These are phyloP conservation scores for Inonotus obliquus DNA, from an alignment of 1,284 basidiomycete genomes.

Conservation along the genomic window DNA sequence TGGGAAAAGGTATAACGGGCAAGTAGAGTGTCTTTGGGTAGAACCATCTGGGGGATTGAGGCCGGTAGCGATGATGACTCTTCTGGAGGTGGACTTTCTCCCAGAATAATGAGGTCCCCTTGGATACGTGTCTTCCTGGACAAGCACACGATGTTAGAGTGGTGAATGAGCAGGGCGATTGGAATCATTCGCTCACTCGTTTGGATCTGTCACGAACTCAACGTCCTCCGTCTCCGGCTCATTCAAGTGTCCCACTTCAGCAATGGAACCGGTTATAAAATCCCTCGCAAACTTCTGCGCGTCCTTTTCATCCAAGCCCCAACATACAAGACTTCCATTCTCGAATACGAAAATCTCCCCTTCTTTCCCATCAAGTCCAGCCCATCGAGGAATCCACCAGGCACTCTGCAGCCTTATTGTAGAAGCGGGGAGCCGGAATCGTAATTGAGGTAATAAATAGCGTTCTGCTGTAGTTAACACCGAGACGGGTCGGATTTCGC, in stretches of 20 bases:
- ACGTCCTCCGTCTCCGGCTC: constrained; percentile 85
- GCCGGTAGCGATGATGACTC: constrained; percentile 42
- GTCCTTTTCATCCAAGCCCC: constrained; percentile 82
- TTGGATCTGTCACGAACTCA: constrained; percentile 86
- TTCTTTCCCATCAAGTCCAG: constrained; percentile 47
- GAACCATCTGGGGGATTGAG: constrained; percentile 37
- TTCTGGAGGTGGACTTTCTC: constrained; percentile 51
- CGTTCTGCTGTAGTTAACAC: constrained; percentile 76
- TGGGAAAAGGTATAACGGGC: constrained; percentile 88
- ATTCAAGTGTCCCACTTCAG: constrained; percentile 58
- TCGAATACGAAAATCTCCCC: constrained; percentile 88
- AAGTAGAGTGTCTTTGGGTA: constrained; percentile 61
- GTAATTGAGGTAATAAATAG: constrained; percentile 57
- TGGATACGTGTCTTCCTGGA: constrained; percentile 77
- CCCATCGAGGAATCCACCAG: constrained; percentile 75
- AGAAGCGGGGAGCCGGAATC: constrained; percentile 44
- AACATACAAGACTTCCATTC: constrained; percentile 83
- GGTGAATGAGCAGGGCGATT: not conserved
- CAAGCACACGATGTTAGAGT: too few species aligned
- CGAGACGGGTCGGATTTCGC: constrained; percentile 66
- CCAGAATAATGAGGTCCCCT: constrained; percentile 88
- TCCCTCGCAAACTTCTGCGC: constrained; percentile 63
- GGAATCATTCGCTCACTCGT: constrained; percentile 50
- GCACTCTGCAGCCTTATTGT: constrained; percentile 63
- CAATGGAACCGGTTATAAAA: constrained; percentile 51